phyloP scores from a whole-genome alignment of 495 filamentous ascomycete species.

The Opeltia flavorubescens region DNA sequence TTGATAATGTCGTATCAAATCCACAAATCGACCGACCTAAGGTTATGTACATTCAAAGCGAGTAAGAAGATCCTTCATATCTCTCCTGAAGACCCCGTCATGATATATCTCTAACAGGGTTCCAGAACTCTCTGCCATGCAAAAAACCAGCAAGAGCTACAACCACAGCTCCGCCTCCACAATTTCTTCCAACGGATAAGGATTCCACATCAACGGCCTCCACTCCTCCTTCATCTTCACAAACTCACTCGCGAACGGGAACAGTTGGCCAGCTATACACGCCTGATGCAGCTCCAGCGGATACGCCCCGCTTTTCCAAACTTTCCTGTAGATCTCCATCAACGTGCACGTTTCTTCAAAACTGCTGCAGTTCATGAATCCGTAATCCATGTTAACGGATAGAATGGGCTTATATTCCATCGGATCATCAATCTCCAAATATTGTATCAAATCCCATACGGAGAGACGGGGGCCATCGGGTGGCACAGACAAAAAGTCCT shows the following conservation, averaged over 20 bases:
- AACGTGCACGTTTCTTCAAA: constrained; percentile 22
- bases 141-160: too few species aligned
- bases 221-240: constrained; percentile 18
- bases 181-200: constrained; percentile 17
- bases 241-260: constrained; percentile 17
- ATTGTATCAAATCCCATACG: constrained; percentile 22
- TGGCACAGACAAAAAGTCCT: constrained; percentile 17
- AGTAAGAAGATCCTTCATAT: too few species aligned
- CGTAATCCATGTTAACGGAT: constrained; percentile 18
- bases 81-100: too few species aligned
- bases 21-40: too few species aligned
- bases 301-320: constrained; percentile 16
- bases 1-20: too few species aligned
- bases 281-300: constrained; percentile 19
- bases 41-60: too few species aligned
- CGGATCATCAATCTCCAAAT: constrained; percentile 16
- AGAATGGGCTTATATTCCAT: constrained; percentile 14
- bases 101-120: too few species aligned
- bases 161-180: too few species aligned
- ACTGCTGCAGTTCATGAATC: constrained; percentile 19
- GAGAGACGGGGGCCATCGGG: constrained; percentile 13
- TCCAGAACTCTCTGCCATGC: too few species aligned
- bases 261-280: constrained; percentile 16
- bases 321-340: constrained; percentile 19
- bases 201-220: constrained; percentile 21